Percentiles rank a stretch among this genome's conserved stretches.
Conservation (phyloP, 2,329 filamentous ascomycete genomes). For the Capronia epimyces region DNA sequence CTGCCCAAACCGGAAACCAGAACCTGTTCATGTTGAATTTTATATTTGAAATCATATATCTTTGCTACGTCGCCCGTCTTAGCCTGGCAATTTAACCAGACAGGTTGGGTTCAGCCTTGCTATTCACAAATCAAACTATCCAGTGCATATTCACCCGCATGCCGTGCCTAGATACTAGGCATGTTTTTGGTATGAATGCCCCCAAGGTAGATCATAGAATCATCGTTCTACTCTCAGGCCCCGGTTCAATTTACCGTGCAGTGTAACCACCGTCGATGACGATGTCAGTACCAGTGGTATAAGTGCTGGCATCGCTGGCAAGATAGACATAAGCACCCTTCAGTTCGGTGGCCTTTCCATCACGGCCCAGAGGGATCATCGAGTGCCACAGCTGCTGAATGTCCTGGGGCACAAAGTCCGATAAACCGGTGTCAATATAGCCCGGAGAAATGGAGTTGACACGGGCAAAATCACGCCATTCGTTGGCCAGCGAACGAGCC, state of each 20-base stretch:
- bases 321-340: conserved; percentile 55
- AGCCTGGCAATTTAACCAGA: no score
- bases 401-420: conserved; percentile 56
- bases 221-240: background rate
- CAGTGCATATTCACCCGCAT: no score
- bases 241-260: conserved; percentile 33
- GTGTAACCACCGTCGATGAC: conserved; percentile 48
- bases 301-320: conserved; percentile 45
- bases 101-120: no score
- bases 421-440: conserved; percentile 63
- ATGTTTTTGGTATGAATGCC: no score
- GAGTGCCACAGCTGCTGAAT: conserved; percentile 54
- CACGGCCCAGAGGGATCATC: conserved; percentile 57
- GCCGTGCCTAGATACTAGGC: no score
- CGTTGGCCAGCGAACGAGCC: conserved; percentile 59
- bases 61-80: no score
- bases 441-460: conserved; percentile 64
- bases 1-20: no score
- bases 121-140: no score
- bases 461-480: conserved; percentile 64
- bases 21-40: no score
- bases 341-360: conserved; percentile 60
- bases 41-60: no score
- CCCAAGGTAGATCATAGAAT: no score
- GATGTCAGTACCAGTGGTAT: conserved; percentile 47